A percentile compares a stretch with the other conserved stretches of the same genome.
Conservation (phyloP, 73 alveolate genomes). For the Durusdinium trenchii region DNA sequence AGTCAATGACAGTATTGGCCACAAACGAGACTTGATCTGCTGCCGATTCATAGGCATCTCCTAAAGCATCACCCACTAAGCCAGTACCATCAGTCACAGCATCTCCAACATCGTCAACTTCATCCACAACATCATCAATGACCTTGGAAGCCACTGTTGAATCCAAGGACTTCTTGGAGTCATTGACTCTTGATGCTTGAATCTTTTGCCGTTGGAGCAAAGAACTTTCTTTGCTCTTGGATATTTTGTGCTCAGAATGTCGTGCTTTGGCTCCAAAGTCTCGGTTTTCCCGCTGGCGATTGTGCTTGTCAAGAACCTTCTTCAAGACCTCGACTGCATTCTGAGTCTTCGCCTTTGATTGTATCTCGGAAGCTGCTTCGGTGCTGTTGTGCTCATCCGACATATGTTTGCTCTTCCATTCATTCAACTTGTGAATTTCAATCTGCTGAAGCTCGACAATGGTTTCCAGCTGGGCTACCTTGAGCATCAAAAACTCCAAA, state of each 20-base stretch:
- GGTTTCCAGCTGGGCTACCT: slow-evolving; percentile 64
- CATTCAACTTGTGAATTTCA: not conserved
- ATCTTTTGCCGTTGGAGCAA: not conserved
- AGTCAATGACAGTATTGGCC: slow-evolving; percentile 54
- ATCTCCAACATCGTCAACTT: not conserved
- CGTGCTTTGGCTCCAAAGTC: slow-evolving; percentile 35
- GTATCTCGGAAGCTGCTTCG: not conserved
- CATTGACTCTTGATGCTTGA: not conserved
- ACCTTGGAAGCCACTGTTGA: slow-evolving; percentile 4
- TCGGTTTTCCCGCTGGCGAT: slow-evolving; percentile 53
- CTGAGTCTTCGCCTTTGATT: not conserved
- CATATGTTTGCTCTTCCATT: not conserved
- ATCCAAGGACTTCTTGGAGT: slow-evolving; percentile 18
- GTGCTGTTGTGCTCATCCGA: not conserved
- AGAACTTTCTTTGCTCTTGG: not conserved
- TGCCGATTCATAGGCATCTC: slow-evolving; percentile 30
- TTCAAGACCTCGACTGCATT: slow-evolving; percentile 13
- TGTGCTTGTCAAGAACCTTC: slow-evolving; percentile 47
- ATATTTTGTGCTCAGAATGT: not conserved
- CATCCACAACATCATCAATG: not conserved
- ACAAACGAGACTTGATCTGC: slow-evolving; percentile 39
- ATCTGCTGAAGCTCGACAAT: slow-evolving; percentile 65
- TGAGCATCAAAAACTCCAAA: slow-evolving; percentile 51
- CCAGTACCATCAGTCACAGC: slow-evolving; percentile 31
- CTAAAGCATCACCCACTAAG: slow-evolving; percentile 58